Conservation (phyloP, 345 rosid species). For the Eucalyptus victrix region DNA sequence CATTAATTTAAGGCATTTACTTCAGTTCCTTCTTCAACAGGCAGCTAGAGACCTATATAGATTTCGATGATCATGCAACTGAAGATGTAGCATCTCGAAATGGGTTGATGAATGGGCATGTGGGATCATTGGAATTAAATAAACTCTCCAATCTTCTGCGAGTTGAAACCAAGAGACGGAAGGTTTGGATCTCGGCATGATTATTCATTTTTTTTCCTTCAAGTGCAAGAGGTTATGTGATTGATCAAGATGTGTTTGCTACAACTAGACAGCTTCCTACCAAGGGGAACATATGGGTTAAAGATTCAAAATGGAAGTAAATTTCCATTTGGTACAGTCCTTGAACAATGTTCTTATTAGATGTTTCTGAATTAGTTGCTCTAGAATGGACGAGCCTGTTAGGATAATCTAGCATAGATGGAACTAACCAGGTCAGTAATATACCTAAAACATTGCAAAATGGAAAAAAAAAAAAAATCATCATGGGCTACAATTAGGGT, state of each 20-base stretch:
- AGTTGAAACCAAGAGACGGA: constrained; percentile 33
- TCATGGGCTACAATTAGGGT: neutral
- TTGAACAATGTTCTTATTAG: neutral
- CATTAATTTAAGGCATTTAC: neutral
- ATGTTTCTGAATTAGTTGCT: neutral
- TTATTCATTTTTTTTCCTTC: neutral
- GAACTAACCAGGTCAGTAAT: neutral
- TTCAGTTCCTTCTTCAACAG: constrained; percentile 17
- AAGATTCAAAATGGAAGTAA: neutral
- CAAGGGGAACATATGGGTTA: neutral
- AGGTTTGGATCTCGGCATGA: constrained; percentile 21
- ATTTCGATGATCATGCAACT: constrained; percentile 59
- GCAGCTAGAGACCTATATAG: constrained; percentile 63
- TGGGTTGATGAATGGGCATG: constrained; percentile 6
- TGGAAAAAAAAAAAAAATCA: neutral
- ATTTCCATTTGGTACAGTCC: neutral
- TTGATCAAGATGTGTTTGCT: neutral
- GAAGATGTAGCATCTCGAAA: constrained; percentile 9
- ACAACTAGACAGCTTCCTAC: too few species aligned
- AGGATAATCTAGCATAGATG: neutral
- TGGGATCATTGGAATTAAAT: constrained; percentile 4
- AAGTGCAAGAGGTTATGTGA: neutral
- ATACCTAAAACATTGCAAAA: neutral
- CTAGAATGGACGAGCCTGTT: neutral
- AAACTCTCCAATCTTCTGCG: constrained; percentile 38